Conservation (phyloP, 2,329 filamentous ascomycete species). For the Lachnellula arida region DNA sequence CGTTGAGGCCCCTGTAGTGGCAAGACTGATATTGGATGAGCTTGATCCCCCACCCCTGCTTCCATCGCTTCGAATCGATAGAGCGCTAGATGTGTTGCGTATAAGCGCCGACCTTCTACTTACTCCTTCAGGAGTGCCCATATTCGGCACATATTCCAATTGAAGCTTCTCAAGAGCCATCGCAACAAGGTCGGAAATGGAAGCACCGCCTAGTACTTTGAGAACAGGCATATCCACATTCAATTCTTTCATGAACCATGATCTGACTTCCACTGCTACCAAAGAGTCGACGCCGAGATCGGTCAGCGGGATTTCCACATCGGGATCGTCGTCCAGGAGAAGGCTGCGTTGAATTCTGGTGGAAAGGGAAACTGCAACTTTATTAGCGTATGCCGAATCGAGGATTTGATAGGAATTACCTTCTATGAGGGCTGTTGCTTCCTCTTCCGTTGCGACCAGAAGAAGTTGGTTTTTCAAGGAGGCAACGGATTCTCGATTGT, state of each 20-base stretch:
- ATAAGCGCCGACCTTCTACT: no score
- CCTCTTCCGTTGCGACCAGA: neutral
- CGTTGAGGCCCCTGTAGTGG: no score
- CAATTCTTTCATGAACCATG: conserved; percentile 44
- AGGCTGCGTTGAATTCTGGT: neutral
- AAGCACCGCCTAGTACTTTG: conserved; percentile 37
- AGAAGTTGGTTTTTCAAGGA: neutral
- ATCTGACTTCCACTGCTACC: conserved; percentile 21
- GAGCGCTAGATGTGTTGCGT: no score
- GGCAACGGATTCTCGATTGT: neutral
- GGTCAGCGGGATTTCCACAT: conserved; percentile 16
- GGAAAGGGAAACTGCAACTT: neutral
- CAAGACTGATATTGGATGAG: no score
- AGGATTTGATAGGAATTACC: neutral
- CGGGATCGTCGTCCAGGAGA: neutral
- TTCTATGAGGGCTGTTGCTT: neutral
- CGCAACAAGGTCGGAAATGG: neutral
- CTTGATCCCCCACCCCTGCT: no score
- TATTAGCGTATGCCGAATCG: neutral
- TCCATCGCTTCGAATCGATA: no score
- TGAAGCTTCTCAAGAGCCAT: neutral
- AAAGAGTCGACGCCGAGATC: conserved; percentile 32
- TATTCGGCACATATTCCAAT: neutral
- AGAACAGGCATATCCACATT: conserved; percentile 42
- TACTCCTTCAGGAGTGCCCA: neutral